These are phyloP conservation scores for Diversispora epigaea DNA, from an alignment of 192 early-diverging fungal genomes.

Conservation along the genomic window DNA sequence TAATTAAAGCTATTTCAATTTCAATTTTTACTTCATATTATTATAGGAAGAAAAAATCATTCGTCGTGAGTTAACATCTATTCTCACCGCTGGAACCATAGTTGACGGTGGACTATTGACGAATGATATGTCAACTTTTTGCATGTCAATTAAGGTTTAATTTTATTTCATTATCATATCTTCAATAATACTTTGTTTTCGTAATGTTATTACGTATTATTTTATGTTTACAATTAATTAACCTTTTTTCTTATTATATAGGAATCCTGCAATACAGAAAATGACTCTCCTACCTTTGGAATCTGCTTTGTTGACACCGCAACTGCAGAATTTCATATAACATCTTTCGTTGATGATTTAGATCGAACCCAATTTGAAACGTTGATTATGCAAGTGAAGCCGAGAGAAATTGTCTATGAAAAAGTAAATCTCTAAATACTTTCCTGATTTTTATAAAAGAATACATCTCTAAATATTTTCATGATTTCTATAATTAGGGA, in stretches of 20 bases:
- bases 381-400: constrained; percentile 87
- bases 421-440: constrained; percentile 45
- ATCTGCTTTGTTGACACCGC: constrained; percentile 94
- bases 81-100: constrained; percentile 90
- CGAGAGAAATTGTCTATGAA: constrained; percentile 87
- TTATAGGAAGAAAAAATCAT: constrained; percentile 77
- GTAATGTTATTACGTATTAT: too few relatives aligned
- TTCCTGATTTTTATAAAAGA: background rate
- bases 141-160: constrained; percentile 87
- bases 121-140: constrained; percentile 90
- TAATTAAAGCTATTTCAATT: background rate
- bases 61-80: constrained; percentile 76
- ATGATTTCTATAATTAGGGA: background rate
- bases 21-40: constrained; percentile 3
- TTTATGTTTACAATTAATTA: background rate
- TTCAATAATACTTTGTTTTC: too few relatives aligned
- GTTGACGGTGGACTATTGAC: constrained; percentile 86
- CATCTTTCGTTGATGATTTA: constrained; percentile 78
- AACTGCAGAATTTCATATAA: constrained; percentile 87
- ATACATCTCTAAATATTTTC: background rate
- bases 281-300: constrained; percentile 64
- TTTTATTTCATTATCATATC: background rate
- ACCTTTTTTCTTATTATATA: constrained; percentile 30
- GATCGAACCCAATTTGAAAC: constrained; percentile 92
- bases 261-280: constrained; percentile 39